These are phyloP conservation scores for Colletotrichum caudatum DNA, from an alignment of 2,329 filamentous ascomycete species.

Conservation along the genomic window DNA sequence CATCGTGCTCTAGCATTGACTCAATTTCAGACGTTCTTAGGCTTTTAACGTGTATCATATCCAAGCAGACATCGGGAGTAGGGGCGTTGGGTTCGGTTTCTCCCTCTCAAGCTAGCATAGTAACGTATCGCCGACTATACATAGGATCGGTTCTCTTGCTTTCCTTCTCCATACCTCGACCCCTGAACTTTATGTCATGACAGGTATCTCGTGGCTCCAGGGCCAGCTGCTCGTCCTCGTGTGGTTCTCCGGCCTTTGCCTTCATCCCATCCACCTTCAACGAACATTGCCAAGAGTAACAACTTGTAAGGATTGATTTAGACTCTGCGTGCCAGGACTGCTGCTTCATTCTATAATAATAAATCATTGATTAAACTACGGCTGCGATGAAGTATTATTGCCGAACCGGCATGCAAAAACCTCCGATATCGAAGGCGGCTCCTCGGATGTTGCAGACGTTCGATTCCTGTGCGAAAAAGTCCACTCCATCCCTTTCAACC, in stretches of 20 bases:
- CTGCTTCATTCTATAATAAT: background rate
- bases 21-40: background rate
- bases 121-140: background rate
- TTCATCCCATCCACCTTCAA: background rate
- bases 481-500: background rate
- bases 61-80: conserved; percentile 26
- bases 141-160: background rate
- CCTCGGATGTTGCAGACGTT: background rate
- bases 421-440: background rate
- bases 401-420: background rate
- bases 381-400: background rate
- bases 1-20: background rate
- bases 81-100: conserved; percentile 25
- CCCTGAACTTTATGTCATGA: background rate
- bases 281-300: background rate
- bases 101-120: conserved; percentile 9
- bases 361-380: background rate
- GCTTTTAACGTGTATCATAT: conserved; percentile 21
- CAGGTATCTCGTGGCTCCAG: background rate
- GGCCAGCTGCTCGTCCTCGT: background rate
- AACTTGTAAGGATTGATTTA: background rate
- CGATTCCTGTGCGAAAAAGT: background rate
- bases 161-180: background rate
- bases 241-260: background rate
- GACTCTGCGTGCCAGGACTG: background rate